Conservation (phyloP, 2,329 filamentous ascomycete genomes). For the Arthrobotrys sinensis region DNA sequence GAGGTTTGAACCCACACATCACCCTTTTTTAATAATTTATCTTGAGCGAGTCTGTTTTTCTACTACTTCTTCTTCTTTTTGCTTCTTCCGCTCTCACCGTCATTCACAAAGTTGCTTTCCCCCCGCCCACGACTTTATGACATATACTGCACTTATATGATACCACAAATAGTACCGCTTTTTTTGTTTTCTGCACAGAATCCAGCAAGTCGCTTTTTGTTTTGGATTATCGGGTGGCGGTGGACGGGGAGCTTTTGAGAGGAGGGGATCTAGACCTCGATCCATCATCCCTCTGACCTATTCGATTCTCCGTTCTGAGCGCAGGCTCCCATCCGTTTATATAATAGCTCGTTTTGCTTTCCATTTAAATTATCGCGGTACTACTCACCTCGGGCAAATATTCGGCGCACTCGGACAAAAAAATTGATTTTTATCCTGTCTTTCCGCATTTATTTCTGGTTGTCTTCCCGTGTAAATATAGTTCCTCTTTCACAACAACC, state of each 20-base stretch:
- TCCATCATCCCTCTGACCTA: background rate
- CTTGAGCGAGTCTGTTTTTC: conserved; percentile 39
- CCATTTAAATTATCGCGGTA: conserved; percentile 34
- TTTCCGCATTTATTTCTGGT: conserved; percentile 18
- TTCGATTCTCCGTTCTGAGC: background rate
- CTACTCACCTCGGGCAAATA: conserved; percentile 52
- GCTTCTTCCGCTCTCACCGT: conserved; percentile 7
- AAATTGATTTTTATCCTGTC: conserved; percentile 28
- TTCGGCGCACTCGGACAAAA: conserved; percentile 57
- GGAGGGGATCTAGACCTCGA: background rate
- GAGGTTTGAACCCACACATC: conserved; percentile 39
- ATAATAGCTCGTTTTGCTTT: conserved; percentile 20
- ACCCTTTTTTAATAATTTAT: conserved; percentile 40
- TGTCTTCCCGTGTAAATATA: conserved; percentile 48
- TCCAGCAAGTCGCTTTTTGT: conserved; percentile 36
- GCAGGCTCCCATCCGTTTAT: conserved; percentile 7
- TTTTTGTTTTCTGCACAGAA: conserved; percentile 33
- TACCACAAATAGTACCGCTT: conserved; percentile 59
- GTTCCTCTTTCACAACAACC: background rate
- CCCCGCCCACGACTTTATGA: conserved; percentile 59
- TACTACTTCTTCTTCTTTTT: background rate
- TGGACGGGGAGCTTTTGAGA: background rate
- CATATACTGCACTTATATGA: conserved; percentile 59
- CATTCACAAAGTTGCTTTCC: conserved; percentile 43
- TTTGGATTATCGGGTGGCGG: conserved; percentile 11